Conservation (phyloP, 2,329 filamentous ascomycete species). For the Diaporthe sp. region DNA sequence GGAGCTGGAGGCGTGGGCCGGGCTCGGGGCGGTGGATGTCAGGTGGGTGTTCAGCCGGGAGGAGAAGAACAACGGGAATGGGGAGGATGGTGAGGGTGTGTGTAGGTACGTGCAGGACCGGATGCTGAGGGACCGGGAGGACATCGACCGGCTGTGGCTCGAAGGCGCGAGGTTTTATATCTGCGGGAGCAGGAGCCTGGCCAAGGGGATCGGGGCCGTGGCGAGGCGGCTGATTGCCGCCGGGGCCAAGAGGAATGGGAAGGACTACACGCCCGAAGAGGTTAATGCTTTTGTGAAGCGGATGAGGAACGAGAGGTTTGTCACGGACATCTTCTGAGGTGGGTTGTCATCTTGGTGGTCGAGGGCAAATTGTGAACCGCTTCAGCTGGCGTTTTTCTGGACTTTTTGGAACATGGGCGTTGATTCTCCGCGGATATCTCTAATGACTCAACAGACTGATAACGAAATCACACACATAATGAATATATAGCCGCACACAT, state of each 20-base stretch:
- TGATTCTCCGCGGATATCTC: slow-evolving; percentile 5
- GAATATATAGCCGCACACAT: neutral
- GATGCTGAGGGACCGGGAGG: slow-evolving; percentile 59
- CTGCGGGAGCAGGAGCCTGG: slow-evolving; percentile 67
- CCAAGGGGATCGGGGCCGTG: slow-evolving; percentile 56
- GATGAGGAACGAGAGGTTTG: slow-evolving; percentile 68
- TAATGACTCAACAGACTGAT: neutral
- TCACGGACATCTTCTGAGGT: slow-evolving; percentile 68
- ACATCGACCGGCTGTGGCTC: slow-evolving; percentile 52
- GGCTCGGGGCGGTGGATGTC: slow-evolving; percentile 71
- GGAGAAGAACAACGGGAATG: too few species aligned
- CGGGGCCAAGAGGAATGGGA: slow-evolving; percentile 48
- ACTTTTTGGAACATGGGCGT: neutral
- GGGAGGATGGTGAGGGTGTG: slow-evolving; percentile 54
- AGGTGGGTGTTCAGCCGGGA: slow-evolving; percentile 73
- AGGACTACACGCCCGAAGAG: slow-evolving; percentile 45
- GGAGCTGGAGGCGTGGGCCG: slow-evolving; percentile 72
- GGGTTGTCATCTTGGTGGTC: neutral
- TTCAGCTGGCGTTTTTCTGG: neutral
- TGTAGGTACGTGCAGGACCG: slow-evolving; percentile 60
- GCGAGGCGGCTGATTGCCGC: slow-evolving; percentile 54
- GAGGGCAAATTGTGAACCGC: too few species aligned
- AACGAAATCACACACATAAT: neutral
- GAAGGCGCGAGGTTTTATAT: slow-evolving; percentile 68
- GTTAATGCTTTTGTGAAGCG: slow-evolving; percentile 63